Percentiles rank a stretch among this genome's conserved stretches.
Conservation (phyloP, 805 yeast genomes). For the Wickerhamiella azyma region DNA sequence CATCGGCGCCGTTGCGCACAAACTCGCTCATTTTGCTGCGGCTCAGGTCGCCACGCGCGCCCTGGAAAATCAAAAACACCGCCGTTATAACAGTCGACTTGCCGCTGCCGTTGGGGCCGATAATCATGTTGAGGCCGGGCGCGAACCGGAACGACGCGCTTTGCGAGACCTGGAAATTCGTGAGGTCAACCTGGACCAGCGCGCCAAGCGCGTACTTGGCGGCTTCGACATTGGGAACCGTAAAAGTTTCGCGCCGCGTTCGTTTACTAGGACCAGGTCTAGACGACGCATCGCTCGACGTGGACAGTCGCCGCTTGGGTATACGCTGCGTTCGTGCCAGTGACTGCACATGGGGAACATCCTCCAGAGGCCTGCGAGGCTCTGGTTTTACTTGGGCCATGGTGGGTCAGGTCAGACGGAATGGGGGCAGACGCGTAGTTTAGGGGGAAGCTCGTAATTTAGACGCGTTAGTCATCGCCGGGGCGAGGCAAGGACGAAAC, state of each 20-base stretch:
- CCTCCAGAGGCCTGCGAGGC: no score
- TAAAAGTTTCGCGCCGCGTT: background rate
- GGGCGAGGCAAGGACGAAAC: no score
- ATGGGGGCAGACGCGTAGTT: no score
- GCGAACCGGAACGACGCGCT: slow-evolving; percentile 36
- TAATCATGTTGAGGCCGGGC: slow-evolving; percentile 76
- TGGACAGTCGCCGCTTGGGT: no score
- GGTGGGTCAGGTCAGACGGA: no score
- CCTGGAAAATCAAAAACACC: slow-evolving; percentile 76
- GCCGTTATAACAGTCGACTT: slow-evolving; percentile 90
- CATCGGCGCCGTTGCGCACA: slow-evolving; percentile 11
- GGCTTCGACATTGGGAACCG: background rate
- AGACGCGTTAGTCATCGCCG: no score
- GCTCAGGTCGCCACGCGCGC: slow-evolving; percentile 33
- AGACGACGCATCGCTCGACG: no score
- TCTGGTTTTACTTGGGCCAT: no score
- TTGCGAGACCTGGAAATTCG: slow-evolving; percentile 18
- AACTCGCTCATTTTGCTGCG: slow-evolving; percentile 24
- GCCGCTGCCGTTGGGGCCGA: slow-evolving; percentile 96
- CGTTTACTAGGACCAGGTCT: background rate
- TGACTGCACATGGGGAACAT: no score
- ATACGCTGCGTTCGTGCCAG: no score
- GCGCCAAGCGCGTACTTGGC: slow-evolving; percentile 13
- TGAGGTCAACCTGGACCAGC: slow-evolving; percentile 12
- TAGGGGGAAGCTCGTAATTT: no score